A percentile compares a stretch with the other conserved stretches of the same genome.
These are phyloP conservation scores for Diaporthe ampelina DNA, from an alignment of 2,329 filamentous ascomycete species.

Conservation along the genomic window DNA sequence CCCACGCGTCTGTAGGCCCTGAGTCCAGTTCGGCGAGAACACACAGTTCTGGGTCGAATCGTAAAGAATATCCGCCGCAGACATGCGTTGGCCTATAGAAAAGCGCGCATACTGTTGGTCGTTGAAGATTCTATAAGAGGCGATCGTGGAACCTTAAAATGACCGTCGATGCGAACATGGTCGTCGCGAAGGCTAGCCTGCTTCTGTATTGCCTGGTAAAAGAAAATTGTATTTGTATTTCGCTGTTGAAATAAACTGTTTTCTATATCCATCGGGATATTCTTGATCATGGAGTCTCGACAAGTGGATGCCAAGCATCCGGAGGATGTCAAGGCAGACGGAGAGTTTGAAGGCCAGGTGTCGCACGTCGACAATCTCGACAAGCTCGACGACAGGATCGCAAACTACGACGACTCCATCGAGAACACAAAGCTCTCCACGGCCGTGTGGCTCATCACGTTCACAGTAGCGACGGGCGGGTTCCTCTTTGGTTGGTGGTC, in stretches of 20 bases:
- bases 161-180: too few relatives aligned
- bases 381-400: background rate
- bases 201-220: too few relatives aligned
- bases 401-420: conserved; percentile 46
- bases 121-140: background rate
- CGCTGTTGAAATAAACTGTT: background rate
- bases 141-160: background rate
- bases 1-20: background rate
- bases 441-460: conserved; percentile 48
- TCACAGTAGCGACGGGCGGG: conserved; percentile 48
- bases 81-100: background rate
- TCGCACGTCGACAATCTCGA: conserved; percentile 12
- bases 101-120: background rate
- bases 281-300: conserved; percentile 2
- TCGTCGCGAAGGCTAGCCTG: background rate
- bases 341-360: background rate
- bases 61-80: background rate
- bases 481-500: conserved; percentile 47
- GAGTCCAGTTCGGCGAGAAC: background rate
- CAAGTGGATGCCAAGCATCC: background rate
- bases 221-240: background rate
- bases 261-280: background rate
- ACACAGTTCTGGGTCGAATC: background rate
- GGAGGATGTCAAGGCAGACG: background rate
- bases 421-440: conserved; percentile 46